Evolutionary conservation across 2,329 filamentous ascomycete species (phyloP), one percentile per base, ranked within the genome.

Genomic region (Calonectria multiphialidica): DNA sequence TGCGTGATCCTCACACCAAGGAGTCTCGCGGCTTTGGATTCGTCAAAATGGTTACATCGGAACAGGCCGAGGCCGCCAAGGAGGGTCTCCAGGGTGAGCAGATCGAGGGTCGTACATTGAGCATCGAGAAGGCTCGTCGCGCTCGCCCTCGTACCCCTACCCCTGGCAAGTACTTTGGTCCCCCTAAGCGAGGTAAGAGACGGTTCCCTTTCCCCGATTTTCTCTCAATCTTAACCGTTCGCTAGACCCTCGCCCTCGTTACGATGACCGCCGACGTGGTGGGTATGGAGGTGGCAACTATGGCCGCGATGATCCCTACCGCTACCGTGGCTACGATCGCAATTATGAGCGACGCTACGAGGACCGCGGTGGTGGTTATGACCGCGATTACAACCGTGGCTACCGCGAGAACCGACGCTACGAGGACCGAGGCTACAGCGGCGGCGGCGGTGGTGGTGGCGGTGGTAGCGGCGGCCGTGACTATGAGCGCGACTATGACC

Each of bases 1-100:
- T 99, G 97, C 92, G 96, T 82, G 97, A 99, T 83, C 97, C 97
- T 74, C 97, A 99, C 86, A 97, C 95, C 81, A 98, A 98, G 87
- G 97, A 99, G 86, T 98, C 96, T 79, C 97, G 97, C 85, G 97
- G 97, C 77, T 99, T 99, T 78, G 97, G 97, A 69, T 99, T 99
- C 87, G 97, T 99, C 84, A 98, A 99, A 89, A 98, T 99, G 96
- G 92, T 95, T 73, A 97, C 95, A 71, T 91, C 95, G 61, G 96
- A 98, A 68, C 94, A 98, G 86, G 97, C 97, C 76, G 97, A 99
- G 85, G 96, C 97, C 78, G 97, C 97, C 78, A 98, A 97, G 88
- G 97, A 98, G 81, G 96, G 94, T 66, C 90, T 99, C 37, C 96
- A 98, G 85, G 96, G 96, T 82, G 96, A 98, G 85, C 91, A 95